phyloP scores from a whole-genome alignment of 495 filamentous ascomycete species.

The Penicillium alfredii region DNA sequence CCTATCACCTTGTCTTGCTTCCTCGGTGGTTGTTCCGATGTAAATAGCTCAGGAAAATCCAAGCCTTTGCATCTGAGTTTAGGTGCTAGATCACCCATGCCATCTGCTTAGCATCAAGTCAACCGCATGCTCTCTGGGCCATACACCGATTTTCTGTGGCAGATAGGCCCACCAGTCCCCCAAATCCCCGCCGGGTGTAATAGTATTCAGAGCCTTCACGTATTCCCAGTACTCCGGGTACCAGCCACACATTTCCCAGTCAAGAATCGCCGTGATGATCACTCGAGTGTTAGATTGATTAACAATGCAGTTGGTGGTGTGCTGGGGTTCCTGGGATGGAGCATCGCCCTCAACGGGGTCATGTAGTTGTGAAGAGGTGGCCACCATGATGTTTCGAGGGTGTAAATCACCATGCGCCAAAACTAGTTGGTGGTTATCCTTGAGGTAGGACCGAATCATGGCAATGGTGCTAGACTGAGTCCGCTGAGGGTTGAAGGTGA shows the following conservation, averaged over 20 bases:
- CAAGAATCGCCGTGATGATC: constrained; percentile 18
- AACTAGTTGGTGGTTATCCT: constrained; percentile 9
- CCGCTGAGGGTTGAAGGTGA: constrained; percentile 5
- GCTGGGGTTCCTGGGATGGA: constrained; percentile 1
- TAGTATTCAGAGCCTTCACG: constrained; percentile 1
- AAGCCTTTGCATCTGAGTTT: too few species aligned
- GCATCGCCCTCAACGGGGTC: not conserved
- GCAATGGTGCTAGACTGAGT: constrained; percentile 6
- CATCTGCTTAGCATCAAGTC: constrained; percentile 2
- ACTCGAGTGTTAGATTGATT: constrained; percentile 6
- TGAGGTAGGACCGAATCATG: constrained; percentile 8
- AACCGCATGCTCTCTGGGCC: constrained; percentile 1
- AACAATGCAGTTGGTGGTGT: not conserved
- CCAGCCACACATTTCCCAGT: constrained; percentile 33
- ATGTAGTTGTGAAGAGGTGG: not conserved
- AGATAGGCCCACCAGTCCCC: constrained; percentile 1
- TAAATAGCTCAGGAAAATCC: too few species aligned
- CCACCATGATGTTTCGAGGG: constrained; percentile 15
- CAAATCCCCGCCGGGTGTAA: not conserved
- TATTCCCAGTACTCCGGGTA: constrained; percentile 27
- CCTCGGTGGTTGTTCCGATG: too few species aligned
- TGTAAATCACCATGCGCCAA: constrained; percentile 20
- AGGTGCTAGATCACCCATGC: constrained; percentile 1
- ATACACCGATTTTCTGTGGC: not conserved
- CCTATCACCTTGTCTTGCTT: too few species aligned